Evolutionary conservation across 495 filamentous ascomycete species (phyloP), one percentile per base, ranked within the genome.

Genomic region (Xylaria curta): DNA sequence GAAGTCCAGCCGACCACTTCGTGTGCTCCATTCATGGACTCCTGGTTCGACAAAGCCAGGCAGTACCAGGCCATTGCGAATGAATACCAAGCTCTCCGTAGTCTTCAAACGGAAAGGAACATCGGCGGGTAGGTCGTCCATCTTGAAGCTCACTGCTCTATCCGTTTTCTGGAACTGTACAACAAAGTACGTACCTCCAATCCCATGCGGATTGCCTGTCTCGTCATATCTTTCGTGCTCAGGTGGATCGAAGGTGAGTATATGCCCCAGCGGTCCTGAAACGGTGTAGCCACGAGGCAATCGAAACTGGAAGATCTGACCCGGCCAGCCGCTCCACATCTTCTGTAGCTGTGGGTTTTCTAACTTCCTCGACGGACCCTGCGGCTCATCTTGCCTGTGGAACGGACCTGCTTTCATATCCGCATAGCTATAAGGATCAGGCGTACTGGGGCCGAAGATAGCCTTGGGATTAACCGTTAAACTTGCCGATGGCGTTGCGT

Each of bases 1-100:
- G 1, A 68, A 47, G 17, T 68, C 66, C 24, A 68, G 53, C 3
- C 26, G 24, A 26, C 51, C 66, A 0, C 59, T 53, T 10, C 36
- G 33, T 1, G 53, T 59, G 10, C 66, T 68, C 66, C 53, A 68
- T 60, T 68, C 66, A 31, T 59, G 66, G 1, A 68, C 66, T n/a
- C 66, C 66, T 10, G 53, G 38, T 3, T 68, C 51, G 13, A 68
- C 66, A 46, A 68, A 68, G 15, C 53, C 2, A 47, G 66, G 66
- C 40, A 68, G 36, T 19, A 68, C 53, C 36, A 28, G 33, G 38
- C 66, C 66, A 17, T 68, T 59, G 38, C 66, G 53, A 24, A 68
- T 68, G 33, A 68, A 9, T 12, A 59, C 66, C 53, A 68, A 17
- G 2, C 12, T 44, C 40, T 68, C 36, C 9, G 21, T 17, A 13